phyloP scores from a whole-genome alignment of 2,329 filamentous ascomycete genomes.

The Aureobasidium sp. region DNA sequence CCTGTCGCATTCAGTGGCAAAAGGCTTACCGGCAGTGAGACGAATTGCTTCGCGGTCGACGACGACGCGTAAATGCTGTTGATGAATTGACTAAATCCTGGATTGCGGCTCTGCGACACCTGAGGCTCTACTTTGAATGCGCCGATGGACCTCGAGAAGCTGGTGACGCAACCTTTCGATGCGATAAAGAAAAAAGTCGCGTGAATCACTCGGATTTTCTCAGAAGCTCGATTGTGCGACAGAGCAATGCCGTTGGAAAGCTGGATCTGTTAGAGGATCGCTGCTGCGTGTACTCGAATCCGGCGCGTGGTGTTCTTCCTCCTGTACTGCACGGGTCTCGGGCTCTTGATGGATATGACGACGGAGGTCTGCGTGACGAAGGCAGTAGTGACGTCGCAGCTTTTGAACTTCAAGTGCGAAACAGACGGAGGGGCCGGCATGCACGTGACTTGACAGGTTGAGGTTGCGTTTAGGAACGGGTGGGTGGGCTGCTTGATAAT shows the following conservation, averaged over 20 bases:
- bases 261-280: slow-evolving; percentile 1
- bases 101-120: background rate
- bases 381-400: background rate
- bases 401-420: too few species aligned
- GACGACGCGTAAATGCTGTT: background rate
- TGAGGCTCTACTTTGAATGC: slow-evolving; percentile 7
- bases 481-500: slow-evolving; percentile 7
- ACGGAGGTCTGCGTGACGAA: too few species aligned
- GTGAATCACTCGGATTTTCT: background rate
- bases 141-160: background rate
- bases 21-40: slow-evolving; percentile 4
- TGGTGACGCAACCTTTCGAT: slow-evolving; percentile 7
- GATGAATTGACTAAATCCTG: background rate
- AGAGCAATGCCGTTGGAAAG: background rate
- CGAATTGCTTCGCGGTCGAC: background rate
- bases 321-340: slow-evolving; percentile 9
- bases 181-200: background rate
- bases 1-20: slow-evolving; percentile 10
- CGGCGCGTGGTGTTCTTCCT: slow-evolving; percentile 7
- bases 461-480: slow-evolving; percentile 6
- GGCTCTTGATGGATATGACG: background rate
- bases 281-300: slow-evolving; percentile 4
- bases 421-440: background rate
- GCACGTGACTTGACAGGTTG: background rate
- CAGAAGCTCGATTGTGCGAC: background rate